Conservation (phyloP, 768 basidiomycete species). For the Boletus vinaceobasis region DNA sequence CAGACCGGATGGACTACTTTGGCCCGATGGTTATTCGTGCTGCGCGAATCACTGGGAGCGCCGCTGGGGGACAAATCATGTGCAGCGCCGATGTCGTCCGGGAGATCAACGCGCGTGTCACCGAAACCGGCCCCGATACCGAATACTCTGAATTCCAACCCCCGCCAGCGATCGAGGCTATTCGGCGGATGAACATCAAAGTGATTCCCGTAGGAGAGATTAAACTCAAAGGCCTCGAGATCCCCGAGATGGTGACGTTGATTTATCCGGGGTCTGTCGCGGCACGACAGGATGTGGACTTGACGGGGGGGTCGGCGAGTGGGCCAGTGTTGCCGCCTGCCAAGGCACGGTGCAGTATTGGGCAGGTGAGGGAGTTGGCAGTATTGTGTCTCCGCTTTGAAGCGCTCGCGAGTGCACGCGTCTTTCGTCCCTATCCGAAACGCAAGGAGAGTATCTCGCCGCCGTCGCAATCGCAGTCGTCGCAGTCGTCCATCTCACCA, state of each 20-base stretch:
- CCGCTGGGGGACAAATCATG: slow-evolving; percentile 92
- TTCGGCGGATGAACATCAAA: slow-evolving; percentile 65
- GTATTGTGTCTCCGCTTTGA: slow-evolving; percentile 76
- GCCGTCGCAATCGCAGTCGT: slow-evolving; percentile 1
- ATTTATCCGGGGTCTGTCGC: slow-evolving; percentile 76
- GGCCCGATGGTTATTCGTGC: slow-evolving; percentile 95
- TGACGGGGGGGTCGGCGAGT: slow-evolving; percentile 21
- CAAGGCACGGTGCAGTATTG: slow-evolving; percentile 65
- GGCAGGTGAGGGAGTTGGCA: slow-evolving; percentile 71
- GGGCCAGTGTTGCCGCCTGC: slow-evolving; percentile 13
- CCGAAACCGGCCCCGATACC: slow-evolving; percentile 53
- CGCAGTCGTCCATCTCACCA: slow-evolving; percentile 2
- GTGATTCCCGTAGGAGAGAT: slow-evolving; percentile 82
- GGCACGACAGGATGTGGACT: slow-evolving; percentile 62
- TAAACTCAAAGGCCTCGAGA: slow-evolving; percentile 92
- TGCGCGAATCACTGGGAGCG: slow-evolving; percentile 76
- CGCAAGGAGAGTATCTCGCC: slow-evolving; percentile 29
- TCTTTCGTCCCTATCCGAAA: slow-evolving; percentile 48
- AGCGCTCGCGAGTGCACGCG: slow-evolving; percentile 59
- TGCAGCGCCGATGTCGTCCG: slow-evolving; percentile 83
- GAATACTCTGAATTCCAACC: slow-evolving; percentile 59
- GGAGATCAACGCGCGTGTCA: slow-evolving; percentile 66
- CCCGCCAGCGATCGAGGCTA: slow-evolving; percentile 64
- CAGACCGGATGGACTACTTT: slow-evolving; percentile 96
- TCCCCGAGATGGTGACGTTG: slow-evolving; percentile 81